phyloP scores from a whole-genome alignment of 1,284 basidiomycete genomes.

The Ustilago esculenta region DNA sequence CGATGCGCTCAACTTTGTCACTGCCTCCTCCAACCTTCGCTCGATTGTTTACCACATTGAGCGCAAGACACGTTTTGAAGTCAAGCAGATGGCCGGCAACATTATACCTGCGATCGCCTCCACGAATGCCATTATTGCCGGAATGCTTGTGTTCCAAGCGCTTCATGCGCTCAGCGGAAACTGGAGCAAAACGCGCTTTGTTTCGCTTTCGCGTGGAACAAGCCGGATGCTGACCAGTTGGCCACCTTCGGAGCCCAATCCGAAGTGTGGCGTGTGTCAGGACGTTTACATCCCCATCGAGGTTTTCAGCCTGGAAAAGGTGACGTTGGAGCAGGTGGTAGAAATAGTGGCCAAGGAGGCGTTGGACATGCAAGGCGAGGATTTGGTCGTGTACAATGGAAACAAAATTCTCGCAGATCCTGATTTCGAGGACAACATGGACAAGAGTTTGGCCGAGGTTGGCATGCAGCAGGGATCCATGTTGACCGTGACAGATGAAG shows the following conservation, averaged over 20 bases:
- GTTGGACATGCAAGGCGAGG: constrained; percentile 67
- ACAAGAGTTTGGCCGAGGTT: constrained; percentile 77
- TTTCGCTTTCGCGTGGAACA: constrained; percentile 42
- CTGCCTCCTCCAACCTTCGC: constrained; percentile 90
- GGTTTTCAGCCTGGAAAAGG: constrained; percentile 73
- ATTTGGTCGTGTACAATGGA: constrained; percentile 75
- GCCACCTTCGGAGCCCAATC: constrained; percentile 37
- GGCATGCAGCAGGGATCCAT: constrained; percentile 78
- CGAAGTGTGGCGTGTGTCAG: constrained; percentile 80
- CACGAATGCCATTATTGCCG: constrained; percentile 96
- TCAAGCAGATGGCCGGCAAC: constrained; percentile 99
- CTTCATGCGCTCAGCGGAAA: constrained; percentile 75
- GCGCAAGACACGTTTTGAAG: constrained; percentile 91
- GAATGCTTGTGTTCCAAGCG: constrained; percentile 90
- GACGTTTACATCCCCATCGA: constrained; percentile 81
- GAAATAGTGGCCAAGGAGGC: constrained; percentile 71
- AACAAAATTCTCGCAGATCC: constrained; percentile 83
- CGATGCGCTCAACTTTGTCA: constrained; percentile 95
- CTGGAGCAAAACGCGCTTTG: constrained; percentile 42
- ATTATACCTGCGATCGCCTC: constrained; percentile 96
- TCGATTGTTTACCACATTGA: constrained; percentile 86
- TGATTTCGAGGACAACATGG: constrained; percentile 86
- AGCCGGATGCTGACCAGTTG: constrained; percentile 42
- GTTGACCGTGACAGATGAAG: constrained; percentile 86
- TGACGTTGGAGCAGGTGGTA: constrained; percentile 79